A percentile compares a stretch with the other conserved stretches of the same genome.
These are phyloP conservation scores for Rutstroemia sydowiana DNA, from an alignment of 2,329 filamentous ascomycete genomes.

Conservation along the genomic window DNA sequence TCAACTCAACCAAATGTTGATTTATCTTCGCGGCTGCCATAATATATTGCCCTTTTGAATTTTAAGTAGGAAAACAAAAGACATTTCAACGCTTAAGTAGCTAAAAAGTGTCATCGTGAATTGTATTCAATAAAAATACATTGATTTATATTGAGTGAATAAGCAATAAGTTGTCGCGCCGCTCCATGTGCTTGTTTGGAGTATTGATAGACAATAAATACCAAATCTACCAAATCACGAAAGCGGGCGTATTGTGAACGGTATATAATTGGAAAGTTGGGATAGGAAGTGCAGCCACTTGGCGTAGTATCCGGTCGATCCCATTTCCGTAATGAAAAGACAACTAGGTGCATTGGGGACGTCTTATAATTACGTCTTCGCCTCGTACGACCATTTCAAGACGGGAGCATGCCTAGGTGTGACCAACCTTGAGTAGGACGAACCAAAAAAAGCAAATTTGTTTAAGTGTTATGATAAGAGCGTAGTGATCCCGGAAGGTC, in stretches of 20 bases:
- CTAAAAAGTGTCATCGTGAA: neutral
- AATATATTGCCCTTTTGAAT: neutral
- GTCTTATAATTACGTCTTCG: neutral
- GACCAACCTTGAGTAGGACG: neutral
- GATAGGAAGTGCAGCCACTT: conserved; percentile 2
- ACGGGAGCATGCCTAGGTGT: conserved; percentile 1
- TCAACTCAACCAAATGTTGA: conserved; percentile 17
- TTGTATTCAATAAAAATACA: neutral
- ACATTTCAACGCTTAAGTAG: conserved; percentile 1
- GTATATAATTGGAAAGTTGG: neutral
- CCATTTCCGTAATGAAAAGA: conserved; percentile 1
- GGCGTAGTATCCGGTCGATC: neutral
- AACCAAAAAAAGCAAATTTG: neutral
- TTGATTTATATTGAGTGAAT: neutral
- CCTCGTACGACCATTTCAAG: neutral
- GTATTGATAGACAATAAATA: neutral
- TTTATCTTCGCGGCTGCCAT: conserved; percentile 3
- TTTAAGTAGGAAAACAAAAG: conserved; percentile 5
- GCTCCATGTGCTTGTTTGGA: neutral
- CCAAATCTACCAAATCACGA: neutral
- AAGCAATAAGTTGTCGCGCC: neutral
- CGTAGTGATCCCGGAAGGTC: neutral
- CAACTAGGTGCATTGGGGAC: neutral
- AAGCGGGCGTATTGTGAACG: neutral
- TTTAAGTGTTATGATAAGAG: neutral